phyloP scores from a whole-genome alignment of 495 filamentous ascomycete genomes.

The Aeminium ludgeri region DNA sequence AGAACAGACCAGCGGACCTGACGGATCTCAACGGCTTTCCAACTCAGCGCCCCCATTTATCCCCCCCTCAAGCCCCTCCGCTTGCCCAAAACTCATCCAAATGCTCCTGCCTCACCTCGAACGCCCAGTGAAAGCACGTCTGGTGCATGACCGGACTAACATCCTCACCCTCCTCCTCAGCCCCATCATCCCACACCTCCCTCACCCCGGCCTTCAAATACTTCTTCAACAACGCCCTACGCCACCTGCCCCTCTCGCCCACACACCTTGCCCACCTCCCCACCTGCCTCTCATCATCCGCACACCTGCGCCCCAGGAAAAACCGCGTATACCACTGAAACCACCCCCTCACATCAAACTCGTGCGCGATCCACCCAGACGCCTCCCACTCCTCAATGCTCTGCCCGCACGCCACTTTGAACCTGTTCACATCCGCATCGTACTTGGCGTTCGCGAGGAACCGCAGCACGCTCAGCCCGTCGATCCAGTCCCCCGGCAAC shows the following conservation, averaged over 20 bases:
- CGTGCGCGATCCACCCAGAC: conserved; percentile 32
- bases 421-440: conserved; percentile 31
- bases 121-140: conserved; percentile 36
- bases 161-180: conserved; percentile 25
- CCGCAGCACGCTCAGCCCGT: conserved; percentile 21
- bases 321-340: conserved; percentile 38
- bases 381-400: conserved; percentile 35
- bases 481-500: conserved; percentile 26
- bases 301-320: conserved; percentile 31
- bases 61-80: not conserved
- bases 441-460: conserved; percentile 25
- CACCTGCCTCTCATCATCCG: conserved; percentile 34
- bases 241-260: conserved; percentile 31
- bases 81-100: conserved; percentile 29
- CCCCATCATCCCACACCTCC: conserved; percentile 31
- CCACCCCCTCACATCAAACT: conserved; percentile 32
- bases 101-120: conserved; percentile 29
- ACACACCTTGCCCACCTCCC: conserved; percentile 32
- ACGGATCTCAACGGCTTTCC: no score
- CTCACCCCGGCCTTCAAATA: conserved; percentile 28
- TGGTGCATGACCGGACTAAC: conserved; percentile 36
- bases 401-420: conserved; percentile 32
- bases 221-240: conserved; percentile 30
- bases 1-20: no score
- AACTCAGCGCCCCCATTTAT: not conserved